Conservation (phyloP, 1,139 yeast genomes). For the Suhomyces bribrorum region DNA sequence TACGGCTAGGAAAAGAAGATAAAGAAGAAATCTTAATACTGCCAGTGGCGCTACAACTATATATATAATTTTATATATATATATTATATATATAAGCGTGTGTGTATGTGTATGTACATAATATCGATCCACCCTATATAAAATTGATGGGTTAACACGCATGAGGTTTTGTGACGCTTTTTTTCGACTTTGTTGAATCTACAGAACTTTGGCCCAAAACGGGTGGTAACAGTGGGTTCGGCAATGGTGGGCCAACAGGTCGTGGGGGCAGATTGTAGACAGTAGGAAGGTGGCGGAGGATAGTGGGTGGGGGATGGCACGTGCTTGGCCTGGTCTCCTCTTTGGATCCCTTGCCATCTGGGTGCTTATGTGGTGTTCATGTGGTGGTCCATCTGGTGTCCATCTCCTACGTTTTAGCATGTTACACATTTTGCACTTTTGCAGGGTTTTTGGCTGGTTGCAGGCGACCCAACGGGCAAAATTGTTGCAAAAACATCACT, state of each 20-base stretch:
- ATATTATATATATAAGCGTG: background rate
- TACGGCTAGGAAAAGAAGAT: slow-evolving; percentile 6
- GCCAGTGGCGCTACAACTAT: too few species aligned
- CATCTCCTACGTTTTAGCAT: too few species aligned
- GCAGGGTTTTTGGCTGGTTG: too few species aligned
- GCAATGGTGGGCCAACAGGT: too few species aligned
- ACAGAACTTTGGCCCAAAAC: slow-evolving; percentile 1
- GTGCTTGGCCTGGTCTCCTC: too few species aligned
- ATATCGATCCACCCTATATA: slow-evolving; percentile 2
- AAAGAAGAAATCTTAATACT: background rate
- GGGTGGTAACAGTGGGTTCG: background rate
- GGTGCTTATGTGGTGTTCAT: too few species aligned
- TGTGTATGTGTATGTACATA: too few species aligned
- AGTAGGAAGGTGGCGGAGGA: background rate
- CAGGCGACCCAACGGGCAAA: background rate
- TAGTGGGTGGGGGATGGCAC: background rate
- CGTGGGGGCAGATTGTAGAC: too few species aligned
- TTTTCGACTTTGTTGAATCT: slow-evolving; percentile 8
- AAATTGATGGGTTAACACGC: slow-evolving; percentile 13
- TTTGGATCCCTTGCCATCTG: too few species aligned
- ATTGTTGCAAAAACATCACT: background rate
- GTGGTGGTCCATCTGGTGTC: too few species aligned
- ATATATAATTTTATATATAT: too few species aligned
- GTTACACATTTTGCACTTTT: too few species aligned
- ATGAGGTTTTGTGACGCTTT: slow-evolving; percentile 7